Evolutionary conservation across 768 basidiomycete species (phyloP), one percentile per base, ranked within the genome.

Genomic region (Symmetrospora coprosmae): DNA sequence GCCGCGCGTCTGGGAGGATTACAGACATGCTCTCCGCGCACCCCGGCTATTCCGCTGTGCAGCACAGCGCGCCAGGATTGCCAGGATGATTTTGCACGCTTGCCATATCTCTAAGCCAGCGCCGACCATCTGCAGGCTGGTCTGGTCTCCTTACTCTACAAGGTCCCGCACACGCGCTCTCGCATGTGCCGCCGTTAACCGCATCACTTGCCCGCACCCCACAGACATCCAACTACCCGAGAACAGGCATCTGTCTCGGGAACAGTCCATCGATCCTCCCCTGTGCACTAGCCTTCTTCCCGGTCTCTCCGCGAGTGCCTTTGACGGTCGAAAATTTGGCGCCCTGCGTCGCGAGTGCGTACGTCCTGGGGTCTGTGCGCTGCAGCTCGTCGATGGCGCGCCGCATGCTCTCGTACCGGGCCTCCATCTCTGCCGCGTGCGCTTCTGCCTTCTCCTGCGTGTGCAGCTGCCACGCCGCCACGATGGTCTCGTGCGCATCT

Each of bases 401-500:
- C 13, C 19, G 7, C 52, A 55, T 55, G 14, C 37, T 35, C 11
- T 41, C 39, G 38, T 39, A 55, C 40, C 52, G 19, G 23, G 19
- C 39, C 9, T 55, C 14, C 52, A 55, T 39, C 27, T 38, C 52
- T 13, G n/a, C 27, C 27, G n/a, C 19, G 16, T 38, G 34, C 14
- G 19, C 21, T 19, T 55, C 39, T 27, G 27, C 30, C 37, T 38
- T 11, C 31, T 41, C 40, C 27, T 38, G 34, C 16, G 8, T 16
- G 27, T 55, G 52, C 19, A 55, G 39, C 38, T 55, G 37, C 52
- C 52, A 55, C 40, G 52, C 52, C 30, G 27, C 6, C 37, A 27
- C 40, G 23, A 55, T 55, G n/a, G 52, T 55, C 40, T 55, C 52
- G 38, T 55, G 52, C 4, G 40, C 52, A 38, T 55, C 52, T 14